Percentiles rank a stretch among this genome's conserved stretches.
phyloP scores from a whole-genome alignment of 202 grass and related monocot genomes.

The Setaria viridis region DNA sequence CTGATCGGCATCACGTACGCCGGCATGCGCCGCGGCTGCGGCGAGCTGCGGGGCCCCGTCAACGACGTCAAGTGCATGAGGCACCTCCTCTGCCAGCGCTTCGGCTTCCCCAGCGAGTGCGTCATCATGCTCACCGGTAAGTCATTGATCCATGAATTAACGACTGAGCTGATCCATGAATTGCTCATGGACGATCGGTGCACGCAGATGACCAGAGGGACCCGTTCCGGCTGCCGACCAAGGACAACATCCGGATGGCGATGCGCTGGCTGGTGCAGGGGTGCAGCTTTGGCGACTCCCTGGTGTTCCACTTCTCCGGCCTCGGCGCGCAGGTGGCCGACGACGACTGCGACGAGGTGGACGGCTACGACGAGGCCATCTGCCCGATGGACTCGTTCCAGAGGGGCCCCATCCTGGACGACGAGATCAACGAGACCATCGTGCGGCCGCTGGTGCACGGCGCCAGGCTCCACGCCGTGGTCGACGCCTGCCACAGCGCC shows the following conservation, averaged over 20 bases:
- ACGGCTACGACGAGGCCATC: conserved; percentile 92
- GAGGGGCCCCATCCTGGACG: conserved; percentile 74
- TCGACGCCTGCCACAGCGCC: conserved; percentile 86
- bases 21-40: conserved; percentile 23
- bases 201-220: conserved; percentile 61
- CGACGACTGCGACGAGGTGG: conserved; percentile 60
- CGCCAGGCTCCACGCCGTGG: conserved; percentile 81
- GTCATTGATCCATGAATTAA: neutral
- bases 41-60: conserved; percentile 67
- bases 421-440: conserved; percentile 86
- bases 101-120: conserved; percentile 63
- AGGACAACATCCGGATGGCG: conserved; percentile 72
- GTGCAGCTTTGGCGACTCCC: conserved; percentile 70
- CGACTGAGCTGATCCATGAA: too few relatives aligned
- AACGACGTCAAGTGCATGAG: conserved; percentile 85
- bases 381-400: conserved; percentile 83
- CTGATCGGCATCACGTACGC: conserved; percentile 76
- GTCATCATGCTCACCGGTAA: conserved; percentile 80
- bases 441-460: conserved; percentile 70
- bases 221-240: conserved; percentile 62
- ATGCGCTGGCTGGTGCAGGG: conserved; percentile 86
- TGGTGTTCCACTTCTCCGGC: conserved; percentile 96
- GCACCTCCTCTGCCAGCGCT: conserved; percentile 67
- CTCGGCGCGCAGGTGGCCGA: conserved; percentile 69
- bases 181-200: too few relatives aligned